phyloP scores from a whole-genome alignment of 2,329 filamentous ascomycete genomes.

The Exutisphaerella laricina region DNA sequence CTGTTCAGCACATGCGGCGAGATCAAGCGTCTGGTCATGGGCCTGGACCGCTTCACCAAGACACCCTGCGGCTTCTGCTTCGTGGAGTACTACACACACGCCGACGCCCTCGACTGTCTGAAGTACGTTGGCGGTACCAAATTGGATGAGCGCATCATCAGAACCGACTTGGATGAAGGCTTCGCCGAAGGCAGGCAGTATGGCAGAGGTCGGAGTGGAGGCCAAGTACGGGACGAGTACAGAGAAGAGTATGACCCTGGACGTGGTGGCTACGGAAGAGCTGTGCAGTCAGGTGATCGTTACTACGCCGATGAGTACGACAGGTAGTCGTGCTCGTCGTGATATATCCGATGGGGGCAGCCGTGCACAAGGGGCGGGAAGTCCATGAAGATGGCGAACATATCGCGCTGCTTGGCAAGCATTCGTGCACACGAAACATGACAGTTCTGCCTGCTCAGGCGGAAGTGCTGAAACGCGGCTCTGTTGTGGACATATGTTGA shows the following conservation, averaged over 20 bases:
- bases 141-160: slow-evolving; percentile 92
- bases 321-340: not conserved
- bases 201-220: slow-evolving; percentile 86
- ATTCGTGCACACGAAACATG: too few species aligned
- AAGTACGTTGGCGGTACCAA: slow-evolving; percentile 99
- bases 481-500: too few species aligned
- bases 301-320: slow-evolving; percentile 26
- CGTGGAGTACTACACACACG: slow-evolving; percentile 97
- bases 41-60: slow-evolving; percentile 92
- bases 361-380: not conserved
- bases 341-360: not conserved
- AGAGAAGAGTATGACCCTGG: slow-evolving; percentile 95
- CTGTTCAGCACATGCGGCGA: slow-evolving; percentile 64
- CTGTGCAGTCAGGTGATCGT: slow-evolving; percentile 54
- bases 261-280: slow-evolving; percentile 79
- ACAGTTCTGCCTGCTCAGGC: too few species aligned
- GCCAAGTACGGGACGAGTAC: slow-evolving; percentile 96
- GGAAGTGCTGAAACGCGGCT: too few species aligned
- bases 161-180: slow-evolving; percentile 90
- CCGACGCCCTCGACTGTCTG: slow-evolving; percentile 95
- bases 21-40: slow-evolving; percentile 98
- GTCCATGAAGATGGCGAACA: too few species aligned
- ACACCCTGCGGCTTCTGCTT: slow-evolving; percentile 99
- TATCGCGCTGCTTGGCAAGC: too few species aligned
- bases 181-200: slow-evolving; percentile 97